A percentile compares a stretch with the other conserved stretches of the same genome.
These are phyloP conservation scores for Avena atlantica DNA, from an alignment of 176 grass and related monocot species.

Conservation along the genomic window DNA sequence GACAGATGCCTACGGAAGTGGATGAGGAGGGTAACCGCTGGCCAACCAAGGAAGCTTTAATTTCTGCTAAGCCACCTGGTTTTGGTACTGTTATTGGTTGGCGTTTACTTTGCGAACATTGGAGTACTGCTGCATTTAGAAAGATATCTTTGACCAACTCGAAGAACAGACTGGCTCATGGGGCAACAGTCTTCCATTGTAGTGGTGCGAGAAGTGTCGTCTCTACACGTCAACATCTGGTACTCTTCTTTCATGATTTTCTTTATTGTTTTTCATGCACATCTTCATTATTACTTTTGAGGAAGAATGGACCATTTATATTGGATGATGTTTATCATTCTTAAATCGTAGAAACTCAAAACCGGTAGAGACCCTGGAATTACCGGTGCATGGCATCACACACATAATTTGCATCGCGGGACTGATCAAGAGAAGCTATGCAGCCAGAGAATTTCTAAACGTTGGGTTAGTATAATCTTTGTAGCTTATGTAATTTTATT, in stretches of 20 bases:
- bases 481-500: neutral
- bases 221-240: neutral
- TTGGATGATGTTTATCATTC: neutral
- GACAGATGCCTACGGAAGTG: neutral
- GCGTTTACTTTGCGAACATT: neutral
- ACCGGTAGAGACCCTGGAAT: neutral
- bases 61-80: neutral
- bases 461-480: neutral
- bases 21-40: neutral
- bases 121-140: neutral
- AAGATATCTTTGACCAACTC: neutral
- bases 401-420: neutral
- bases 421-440: neutral
- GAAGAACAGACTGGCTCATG: neutral
- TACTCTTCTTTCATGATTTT: neutral
- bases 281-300: neutral
- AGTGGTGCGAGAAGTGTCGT: neutral
- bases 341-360: conserved; percentile 7
- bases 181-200: neutral
- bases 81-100: neutral
- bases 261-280: neutral
- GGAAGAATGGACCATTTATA: neutral
- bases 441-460: neutral
- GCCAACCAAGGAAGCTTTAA: neutral
- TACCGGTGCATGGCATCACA: neutral